Evolutionary conservation across 106 monocot genomes (phyloP), one percentile per base, ranked within the genome.

Genomic region (Triglochin maritima): DNA sequence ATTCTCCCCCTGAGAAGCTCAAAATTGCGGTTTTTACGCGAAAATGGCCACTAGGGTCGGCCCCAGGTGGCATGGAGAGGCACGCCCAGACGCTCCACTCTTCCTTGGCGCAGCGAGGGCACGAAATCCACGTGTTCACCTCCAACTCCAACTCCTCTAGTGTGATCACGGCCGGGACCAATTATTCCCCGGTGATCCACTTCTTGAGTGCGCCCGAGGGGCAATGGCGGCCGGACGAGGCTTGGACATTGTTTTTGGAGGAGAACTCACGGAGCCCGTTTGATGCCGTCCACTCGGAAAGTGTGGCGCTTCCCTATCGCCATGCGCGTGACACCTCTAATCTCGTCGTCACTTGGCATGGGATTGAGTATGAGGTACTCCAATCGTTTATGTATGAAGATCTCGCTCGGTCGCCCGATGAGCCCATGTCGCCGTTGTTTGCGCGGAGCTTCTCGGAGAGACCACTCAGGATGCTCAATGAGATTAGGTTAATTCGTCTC

Each of bases 311-410:
- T 2, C 83, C 76, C 55, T 83, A 91, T 74, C 78, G 80, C 42
- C 76, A 59, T 9, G 91, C 96, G 6, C 67, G 59, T 50, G 44
- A 56, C 44, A 68, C 84, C 12, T 78, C 85, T 60, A 98, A 98
- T 57, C 83, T 98, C 16, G 96, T 78, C 3, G 96, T 88, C 48
- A 72, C 91, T 1, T 98, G 96, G 96, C 96, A 98, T 59, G 96
- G 96, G 47, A 91, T 88, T 69, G 83, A 91, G 1, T 80, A 91
- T 8, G 96, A 98, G 59, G 81, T 68, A 2, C 78, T 98, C 3
- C 84, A 98, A 62, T 98, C 96, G 2, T 71, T 67, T 49, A 83
- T 98, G 60, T 82, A 80, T 74, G 90, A 98, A 49, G 88, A 84
- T 69, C 75, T 90, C 42, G 65, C 77, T 62, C 89, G 86, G 10